Conservation (phyloP, 2,329 filamentous ascomycete species). For the Peltaster fructicola region DNA sequence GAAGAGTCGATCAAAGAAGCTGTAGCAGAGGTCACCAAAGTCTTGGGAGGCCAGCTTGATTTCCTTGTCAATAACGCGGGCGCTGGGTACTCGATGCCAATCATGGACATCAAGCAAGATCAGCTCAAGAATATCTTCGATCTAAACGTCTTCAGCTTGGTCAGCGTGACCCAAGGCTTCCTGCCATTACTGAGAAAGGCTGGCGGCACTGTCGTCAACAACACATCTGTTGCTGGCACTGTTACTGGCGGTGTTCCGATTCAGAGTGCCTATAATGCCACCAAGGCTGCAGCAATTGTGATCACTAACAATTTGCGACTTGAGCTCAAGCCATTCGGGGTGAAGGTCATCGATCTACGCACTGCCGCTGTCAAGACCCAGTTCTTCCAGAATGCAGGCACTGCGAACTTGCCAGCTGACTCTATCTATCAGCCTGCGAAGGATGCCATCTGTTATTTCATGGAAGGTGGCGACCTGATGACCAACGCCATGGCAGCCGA, state of each 20-base stretch:
- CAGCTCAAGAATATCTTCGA: constrained; percentile 33
- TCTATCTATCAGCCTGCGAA: constrained; percentile 11
- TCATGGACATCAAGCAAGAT: constrained; percentile 14
- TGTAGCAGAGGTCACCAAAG: constrained; percentile 14
- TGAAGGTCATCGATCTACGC: constrained; percentile 11
- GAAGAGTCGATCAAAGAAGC: constrained; percentile 19
- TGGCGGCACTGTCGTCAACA: constrained; percentile 21
- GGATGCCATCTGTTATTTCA: constrained; percentile 3
- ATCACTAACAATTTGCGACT: constrained; percentile 12
- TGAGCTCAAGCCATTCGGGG: constrained; percentile 14
- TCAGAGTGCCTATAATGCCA: constrained; percentile 19
- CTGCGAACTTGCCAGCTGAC: constrained; percentile 8
- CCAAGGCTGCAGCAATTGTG: constrained; percentile 11
- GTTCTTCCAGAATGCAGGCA: constrained; percentile 3
- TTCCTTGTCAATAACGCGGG: constrained; percentile 33
- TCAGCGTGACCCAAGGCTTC: constrained; percentile 23
- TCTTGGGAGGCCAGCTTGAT: constrained; percentile 21
- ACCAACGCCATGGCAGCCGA: constrained; percentile 5
- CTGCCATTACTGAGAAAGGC: constrained; percentile 28
- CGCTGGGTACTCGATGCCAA: constrained; percentile 12
- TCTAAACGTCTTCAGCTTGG: constrained; percentile 32
- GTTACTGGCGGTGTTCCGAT: constrained; percentile 8
- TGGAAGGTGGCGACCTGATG: constrained; percentile 4
- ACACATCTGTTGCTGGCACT: constrained; percentile 17
- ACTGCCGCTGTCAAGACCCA: constrained; percentile 9